Base-by-base conservation (phyloP, 495 filamentous ascomycete genomes). In the Hyaloscypha finlandica region DNA sequence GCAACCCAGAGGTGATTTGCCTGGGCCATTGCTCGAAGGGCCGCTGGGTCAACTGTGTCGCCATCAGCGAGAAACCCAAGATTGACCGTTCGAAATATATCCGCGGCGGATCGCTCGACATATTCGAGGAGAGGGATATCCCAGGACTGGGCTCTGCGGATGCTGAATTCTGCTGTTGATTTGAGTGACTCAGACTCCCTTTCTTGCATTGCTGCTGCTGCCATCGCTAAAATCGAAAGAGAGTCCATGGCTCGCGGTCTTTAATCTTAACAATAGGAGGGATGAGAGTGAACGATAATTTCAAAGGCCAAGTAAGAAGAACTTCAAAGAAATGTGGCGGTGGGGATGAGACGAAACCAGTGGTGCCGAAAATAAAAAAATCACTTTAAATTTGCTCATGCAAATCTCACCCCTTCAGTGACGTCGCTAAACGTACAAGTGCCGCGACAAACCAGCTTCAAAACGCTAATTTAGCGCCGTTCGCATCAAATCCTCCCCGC, bases 31-130 rank as follows among this genome's bases (percentile, higher is more conserved):
- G 42, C 35, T 25, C 32, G 29, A 6, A 73, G 60, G 9, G 66
- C 11, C 6, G 52, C 20, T 16, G 63, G 65, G 51, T 66, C 63
- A 8, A 73, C 42, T 14, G 68, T 73, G 16, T 59, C 33, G 30
- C 61, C 61, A 48, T 70, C 59, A 12, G 53, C 14, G 4, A 73
- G 71, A 35, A 64, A 67, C 35, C 60, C 68, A 20, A 73, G 60
- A 29, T 59, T 51, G 11, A 70, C 69, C 16, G 61, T 66, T 56
- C 67, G 63, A 55, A 71, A 74, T 35, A 68, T 37, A 37, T 74
- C 65, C 20, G 67, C 69, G 25, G 72, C 72, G 45, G 72, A 74
- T 35, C 67, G 59, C 59, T 74, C 72, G 48, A 74, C 72, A 2
- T 59, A 54, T 45, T 60, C 72, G 14, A 74, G 64, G 4, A 65